A percentile compares a stretch with the other conserved stretches of the same genome.
phyloP scores from a whole-genome alignment of 75 land plant species.

The Pinus albicaulis region DNA sequence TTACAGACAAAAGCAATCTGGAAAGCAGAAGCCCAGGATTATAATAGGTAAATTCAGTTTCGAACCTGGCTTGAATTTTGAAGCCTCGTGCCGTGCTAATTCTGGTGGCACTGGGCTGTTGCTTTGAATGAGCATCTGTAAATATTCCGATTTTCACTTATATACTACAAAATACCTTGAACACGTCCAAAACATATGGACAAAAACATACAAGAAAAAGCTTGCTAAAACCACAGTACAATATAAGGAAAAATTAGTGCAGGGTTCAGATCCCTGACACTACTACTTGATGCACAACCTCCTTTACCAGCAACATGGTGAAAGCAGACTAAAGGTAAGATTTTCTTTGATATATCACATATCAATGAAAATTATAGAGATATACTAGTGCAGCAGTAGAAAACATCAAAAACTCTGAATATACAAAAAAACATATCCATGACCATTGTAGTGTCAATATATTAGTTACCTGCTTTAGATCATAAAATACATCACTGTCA shows the following conservation, averaged over 20 bases:
- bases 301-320: background rate
- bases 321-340: background rate
- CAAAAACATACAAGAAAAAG: background rate
- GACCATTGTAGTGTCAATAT: background rate
- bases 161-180: background rate
- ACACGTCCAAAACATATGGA: background rate
- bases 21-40: too few relatives aligned
- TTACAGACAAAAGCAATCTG: too few relatives aligned
- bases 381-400: background rate
- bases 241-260: background rate
- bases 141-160: background rate
- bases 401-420: background rate
- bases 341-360: background rate
- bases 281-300: background rate
- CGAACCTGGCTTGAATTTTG: constrained; percentile 93
- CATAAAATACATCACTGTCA: constrained; percentile 91
- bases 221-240: background rate
- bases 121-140: constrained; percentile 87
- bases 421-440: background rate
- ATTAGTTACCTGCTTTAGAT: constrained; percentile 65
- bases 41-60: background rate
- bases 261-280: background rate
- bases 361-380: background rate
- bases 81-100: constrained; percentile 90
- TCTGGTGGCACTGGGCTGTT: constrained; percentile 96